phyloP scores from a whole-genome alignment of 352 stramenopile genomes.

The Globisporangium radiosum region DNA sequence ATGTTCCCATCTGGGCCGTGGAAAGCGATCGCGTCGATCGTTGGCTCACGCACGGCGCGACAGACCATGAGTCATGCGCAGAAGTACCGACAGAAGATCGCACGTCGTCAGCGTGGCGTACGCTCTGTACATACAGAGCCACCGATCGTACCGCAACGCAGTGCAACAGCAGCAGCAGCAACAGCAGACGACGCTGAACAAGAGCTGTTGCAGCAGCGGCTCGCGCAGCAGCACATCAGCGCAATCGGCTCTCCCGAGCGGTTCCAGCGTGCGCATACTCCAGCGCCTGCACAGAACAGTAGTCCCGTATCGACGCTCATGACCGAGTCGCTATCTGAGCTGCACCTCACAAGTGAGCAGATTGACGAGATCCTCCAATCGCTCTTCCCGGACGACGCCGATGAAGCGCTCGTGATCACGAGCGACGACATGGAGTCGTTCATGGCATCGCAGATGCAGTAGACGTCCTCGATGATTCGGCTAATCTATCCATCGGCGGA shows the following conservation, averaged over 20 bases:
- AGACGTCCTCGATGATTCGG: too few relatives aligned
- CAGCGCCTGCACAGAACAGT: neutral
- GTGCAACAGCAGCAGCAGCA: conserved; percentile 16
- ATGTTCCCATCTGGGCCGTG: conserved; percentile 21
- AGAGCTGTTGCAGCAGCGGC: neutral
- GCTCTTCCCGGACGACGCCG: conserved; percentile 1
- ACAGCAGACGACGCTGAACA: neutral
- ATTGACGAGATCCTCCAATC: conserved; percentile 10
- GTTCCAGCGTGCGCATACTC: neutral
- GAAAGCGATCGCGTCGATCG: conserved; percentile 18
- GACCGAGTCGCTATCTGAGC: neutral
- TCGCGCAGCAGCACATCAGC: neutral
- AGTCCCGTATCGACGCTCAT: neutral
- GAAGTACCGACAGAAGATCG: conserved; percentile 9
- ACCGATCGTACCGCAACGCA: conserved; percentile 24
- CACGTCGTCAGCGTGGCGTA: neutral
- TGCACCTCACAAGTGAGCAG: conserved; percentile 7
- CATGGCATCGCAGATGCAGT: neutral
- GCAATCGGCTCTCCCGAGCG: neutral
- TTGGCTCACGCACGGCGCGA: conserved; percentile 30
- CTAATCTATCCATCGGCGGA: neutral
- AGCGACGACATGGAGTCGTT: conserved; percentile 1
- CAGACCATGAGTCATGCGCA: conserved; percentile 49
- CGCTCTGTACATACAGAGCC: neutral
- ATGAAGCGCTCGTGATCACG: conserved; percentile 1